Conservation (phyloP, 169 alveolate genomes). For the Plasmodium fragile region DNA sequence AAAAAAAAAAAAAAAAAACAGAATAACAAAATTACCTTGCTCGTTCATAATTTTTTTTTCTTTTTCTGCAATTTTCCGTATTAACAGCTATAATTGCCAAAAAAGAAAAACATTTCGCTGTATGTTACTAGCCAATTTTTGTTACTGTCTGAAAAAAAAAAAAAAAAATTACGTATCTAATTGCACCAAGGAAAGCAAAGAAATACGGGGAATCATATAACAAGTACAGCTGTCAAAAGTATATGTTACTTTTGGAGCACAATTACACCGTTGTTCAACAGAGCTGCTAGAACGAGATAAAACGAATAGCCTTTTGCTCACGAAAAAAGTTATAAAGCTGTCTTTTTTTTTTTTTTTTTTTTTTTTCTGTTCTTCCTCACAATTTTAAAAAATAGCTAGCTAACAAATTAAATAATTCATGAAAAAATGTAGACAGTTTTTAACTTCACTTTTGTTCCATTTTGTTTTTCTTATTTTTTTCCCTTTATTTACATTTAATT, state of each 20-base stretch:
- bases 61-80: not conserved
- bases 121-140: not conserved
- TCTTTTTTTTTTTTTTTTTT: not conserved
- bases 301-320: not conserved
- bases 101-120: slow-evolving; percentile 9
- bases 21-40: not conserved
- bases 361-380: not conserved
- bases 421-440: slow-evolving; percentile 1
- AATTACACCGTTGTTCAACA: not conserved
- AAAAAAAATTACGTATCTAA: not conserved
- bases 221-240: not conserved
- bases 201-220: not conserved
- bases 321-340: slow-evolving; percentile 2
- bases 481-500: not conserved
- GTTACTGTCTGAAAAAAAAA: not conserved
- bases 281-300: not conserved
- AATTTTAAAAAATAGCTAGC: not conserved
- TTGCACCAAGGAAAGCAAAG: not conserved
- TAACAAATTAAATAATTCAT: not conserved
- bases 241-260: not conserved
- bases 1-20: not conserved
- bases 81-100: not conserved
- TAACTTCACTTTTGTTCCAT: not conserved
- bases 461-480: not conserved
- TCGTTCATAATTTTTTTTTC: not conserved